Percentiles rank a stretch among this genome's conserved stretches.
These are phyloP conservation scores for Cyanidioschyzon merolae DNA, from an alignment of 23 red algal species.

Conservation along the genomic window DNA sequence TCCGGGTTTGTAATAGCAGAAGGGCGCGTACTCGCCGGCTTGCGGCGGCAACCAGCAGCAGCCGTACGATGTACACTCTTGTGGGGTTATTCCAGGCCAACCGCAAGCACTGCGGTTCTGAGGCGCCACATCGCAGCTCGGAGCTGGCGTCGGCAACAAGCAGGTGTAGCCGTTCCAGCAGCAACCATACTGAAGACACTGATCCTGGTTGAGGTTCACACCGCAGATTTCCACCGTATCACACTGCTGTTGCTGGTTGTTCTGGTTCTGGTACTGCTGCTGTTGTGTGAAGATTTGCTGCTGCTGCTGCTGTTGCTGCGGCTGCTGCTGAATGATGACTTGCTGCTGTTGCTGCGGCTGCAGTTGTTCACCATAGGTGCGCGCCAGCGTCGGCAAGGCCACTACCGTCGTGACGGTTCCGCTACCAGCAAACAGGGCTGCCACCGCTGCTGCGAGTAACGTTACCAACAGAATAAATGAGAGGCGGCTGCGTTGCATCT, in stretches of 20 bases:
- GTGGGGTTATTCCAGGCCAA: conserved; percentile 8
- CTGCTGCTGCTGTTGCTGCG: neutral
- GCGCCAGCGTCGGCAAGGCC: conserved; percentile 10
- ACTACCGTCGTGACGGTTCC: neutral
- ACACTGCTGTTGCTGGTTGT: conserved; percentile 14
- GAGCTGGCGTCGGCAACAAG: conserved; percentile 11
- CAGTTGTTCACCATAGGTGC: conserved; percentile 6
- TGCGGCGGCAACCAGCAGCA: conserved; percentile 13
- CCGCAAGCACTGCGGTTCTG: conserved; percentile 6
- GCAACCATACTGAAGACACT: conserved; percentile 5
- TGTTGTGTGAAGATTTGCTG: neutral
- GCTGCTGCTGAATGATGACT: neutral
- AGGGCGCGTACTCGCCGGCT: conserved; percentile 13
- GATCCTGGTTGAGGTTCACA: conserved; percentile 14
- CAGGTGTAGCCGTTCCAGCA: conserved; percentile 5
- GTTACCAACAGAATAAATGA: neutral
- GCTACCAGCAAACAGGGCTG: neutral
- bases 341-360: too few relatives aligned
- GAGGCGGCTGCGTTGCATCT: neutral
- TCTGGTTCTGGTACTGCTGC: neutral
- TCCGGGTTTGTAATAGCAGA: conserved; percentile 14
- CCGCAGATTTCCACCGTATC: neutral
- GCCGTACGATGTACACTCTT: conserved; percentile 14
- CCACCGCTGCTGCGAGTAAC: neutral
- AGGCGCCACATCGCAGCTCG: conserved; percentile 2